A percentile compares a stretch with the other conserved stretches of the same genome.
Conservation (phyloP, 768 basidiomycete genomes). For the Mycena crocata region DNA sequence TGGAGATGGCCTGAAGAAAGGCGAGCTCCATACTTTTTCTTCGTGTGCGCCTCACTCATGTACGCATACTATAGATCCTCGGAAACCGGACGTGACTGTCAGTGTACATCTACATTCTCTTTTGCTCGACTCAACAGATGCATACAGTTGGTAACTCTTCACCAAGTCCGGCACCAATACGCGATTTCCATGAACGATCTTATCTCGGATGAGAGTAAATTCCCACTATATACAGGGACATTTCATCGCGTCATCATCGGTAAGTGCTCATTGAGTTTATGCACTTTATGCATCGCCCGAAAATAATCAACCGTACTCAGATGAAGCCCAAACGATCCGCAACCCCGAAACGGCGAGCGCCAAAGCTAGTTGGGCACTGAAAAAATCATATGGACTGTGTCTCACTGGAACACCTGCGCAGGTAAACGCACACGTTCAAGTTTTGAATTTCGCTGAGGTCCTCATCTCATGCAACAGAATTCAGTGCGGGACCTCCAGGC, state of each 20-base stretch:
- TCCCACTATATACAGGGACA: background rate
- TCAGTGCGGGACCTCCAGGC: conserved; percentile 1
- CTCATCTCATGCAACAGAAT: background rate
- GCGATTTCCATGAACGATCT: background rate
- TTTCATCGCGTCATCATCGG: conserved; percentile 13
- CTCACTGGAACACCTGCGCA: conserved; percentile 18
- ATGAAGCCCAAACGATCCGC: conserved; percentile 15
- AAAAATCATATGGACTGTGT: conserved; percentile 13
- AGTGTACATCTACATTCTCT: background rate
- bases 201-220: background rate
- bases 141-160: conserved; percentile 3
- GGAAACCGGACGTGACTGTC: background rate
- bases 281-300: background rate
- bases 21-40: background rate
- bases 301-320: background rate
- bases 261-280: background rate
- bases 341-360: conserved; percentile 17
- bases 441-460: background rate
- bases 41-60: background rate
- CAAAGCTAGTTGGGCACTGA: conserved; percentile 20
- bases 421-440: background rate
- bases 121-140: background rate
- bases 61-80: conserved; percentile 9
- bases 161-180: conserved; percentile 9
- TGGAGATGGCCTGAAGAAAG: background rate